phyloP scores from a whole-genome alignment of 176 grass and related monocot species.

The Hordeum vulgare region DNA sequence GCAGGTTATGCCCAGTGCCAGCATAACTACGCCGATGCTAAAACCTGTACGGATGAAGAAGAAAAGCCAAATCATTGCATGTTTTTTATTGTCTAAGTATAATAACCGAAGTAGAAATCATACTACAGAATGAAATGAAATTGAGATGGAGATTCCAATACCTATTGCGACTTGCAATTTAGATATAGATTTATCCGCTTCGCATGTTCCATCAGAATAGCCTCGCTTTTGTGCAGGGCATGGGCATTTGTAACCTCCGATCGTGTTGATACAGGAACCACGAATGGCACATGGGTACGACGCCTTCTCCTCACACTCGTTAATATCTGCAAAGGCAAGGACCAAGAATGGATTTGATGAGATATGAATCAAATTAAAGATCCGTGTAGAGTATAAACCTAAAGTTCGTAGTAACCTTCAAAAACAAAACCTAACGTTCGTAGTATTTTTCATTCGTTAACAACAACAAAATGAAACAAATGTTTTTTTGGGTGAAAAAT shows the following conservation, averaged over 20 bases:
- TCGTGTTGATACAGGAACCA: conserved; percentile 10
- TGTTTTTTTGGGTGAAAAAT: too few relatives aligned
- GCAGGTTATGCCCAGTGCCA: background rate
- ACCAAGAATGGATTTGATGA: background rate
- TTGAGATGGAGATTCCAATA: background rate
- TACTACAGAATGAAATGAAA: too few relatives aligned
- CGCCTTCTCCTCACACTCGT: conserved; percentile 28
- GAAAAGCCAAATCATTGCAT: too few relatives aligned
- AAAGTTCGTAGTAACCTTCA: too few relatives aligned
- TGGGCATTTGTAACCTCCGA: conserved; percentile 17
- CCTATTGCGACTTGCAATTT: conserved; percentile 19
- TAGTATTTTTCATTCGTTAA: too few relatives aligned
- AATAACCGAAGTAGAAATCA: too few relatives aligned
- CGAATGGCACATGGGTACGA: background rate
- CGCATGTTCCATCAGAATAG: background rate
- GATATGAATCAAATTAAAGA: too few relatives aligned
- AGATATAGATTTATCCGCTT: background rate
- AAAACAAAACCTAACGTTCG: too few relatives aligned
- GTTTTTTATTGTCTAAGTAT: too few relatives aligned
- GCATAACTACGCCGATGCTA: conserved; percentile 11
- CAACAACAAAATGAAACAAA: too few relatives aligned
- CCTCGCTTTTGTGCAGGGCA: conserved; percentile 13
- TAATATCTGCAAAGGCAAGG: conserved; percentile 11
- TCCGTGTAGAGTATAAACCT: too few relatives aligned
- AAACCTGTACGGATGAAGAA: conserved; percentile 5